Evolutionary conservation across 108 stramenopile genomes (phyloP).

Genomic region (Conticribra weissflogii): DNA sequence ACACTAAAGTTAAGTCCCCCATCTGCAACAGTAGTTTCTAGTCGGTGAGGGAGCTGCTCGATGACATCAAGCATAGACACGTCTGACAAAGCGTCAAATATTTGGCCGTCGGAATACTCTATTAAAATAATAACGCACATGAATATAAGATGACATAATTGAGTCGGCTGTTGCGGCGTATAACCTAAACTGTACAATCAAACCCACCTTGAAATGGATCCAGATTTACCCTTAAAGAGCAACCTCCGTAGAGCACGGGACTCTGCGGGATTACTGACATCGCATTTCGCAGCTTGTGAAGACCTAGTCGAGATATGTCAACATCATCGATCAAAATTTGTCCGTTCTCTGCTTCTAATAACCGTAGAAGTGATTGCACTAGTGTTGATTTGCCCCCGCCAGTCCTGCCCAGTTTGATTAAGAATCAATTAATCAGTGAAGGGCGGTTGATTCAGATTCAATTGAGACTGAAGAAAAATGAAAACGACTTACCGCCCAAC

Average conservation of each 20-base stretch:
- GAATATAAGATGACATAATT: constrained; percentile 11
- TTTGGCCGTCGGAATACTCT: constrained; percentile 51
- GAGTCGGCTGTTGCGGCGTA: not conserved
- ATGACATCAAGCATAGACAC: constrained; percentile 78
- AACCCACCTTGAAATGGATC: constrained; percentile 74
- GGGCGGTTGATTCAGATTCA: too few species aligned
- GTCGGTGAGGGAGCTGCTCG: constrained; percentile 61
- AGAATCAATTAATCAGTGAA: too few species aligned
- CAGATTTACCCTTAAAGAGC: constrained; percentile 92
- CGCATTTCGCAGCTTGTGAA: constrained; percentile 81
- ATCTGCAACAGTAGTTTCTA: constrained; percentile 82
- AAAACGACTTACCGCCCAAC: constrained; percentile 61
- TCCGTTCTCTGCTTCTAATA: constrained; percentile 83
- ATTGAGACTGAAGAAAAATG: constrained; percentile 1
- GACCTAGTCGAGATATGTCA: constrained; percentile 78
- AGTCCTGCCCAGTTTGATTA: too few species aligned
- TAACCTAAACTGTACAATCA: not conserved
- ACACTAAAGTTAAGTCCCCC: constrained; percentile 92
- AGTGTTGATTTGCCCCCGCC: constrained; percentile 72
- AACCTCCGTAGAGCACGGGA: constrained; percentile 92
- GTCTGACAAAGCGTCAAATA: constrained; percentile 60
- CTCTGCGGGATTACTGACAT: constrained; percentile 95
- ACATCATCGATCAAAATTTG: constrained; percentile 86
- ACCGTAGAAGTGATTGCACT: constrained; percentile 76
- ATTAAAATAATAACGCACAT: not conserved